Conservation (phyloP, 2,329 filamentous ascomycete species). For the Stagonosporopsis tanaceti region DNA sequence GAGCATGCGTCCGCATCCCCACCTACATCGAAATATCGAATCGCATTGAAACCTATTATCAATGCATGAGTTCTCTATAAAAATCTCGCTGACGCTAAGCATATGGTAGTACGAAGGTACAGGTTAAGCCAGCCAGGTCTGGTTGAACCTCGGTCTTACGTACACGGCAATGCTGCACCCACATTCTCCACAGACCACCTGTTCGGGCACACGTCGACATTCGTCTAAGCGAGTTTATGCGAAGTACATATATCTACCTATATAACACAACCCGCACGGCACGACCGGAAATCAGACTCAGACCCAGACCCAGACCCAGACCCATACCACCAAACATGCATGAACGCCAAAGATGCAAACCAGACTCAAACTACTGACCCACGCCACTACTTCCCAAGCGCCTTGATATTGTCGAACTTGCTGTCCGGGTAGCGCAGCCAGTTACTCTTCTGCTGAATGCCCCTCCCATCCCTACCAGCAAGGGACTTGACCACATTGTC, state of each 20-base stretch:
- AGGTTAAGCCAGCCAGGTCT: background rate
- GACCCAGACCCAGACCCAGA: background rate
- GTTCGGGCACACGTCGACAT: slow-evolving; percentile 19
- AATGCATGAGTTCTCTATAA: background rate
- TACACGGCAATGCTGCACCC: background rate
- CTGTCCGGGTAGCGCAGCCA: slow-evolving; percentile 58
- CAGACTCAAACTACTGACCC: background rate
- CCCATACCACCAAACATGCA: slow-evolving; percentile 16
- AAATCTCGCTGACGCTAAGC: background rate
- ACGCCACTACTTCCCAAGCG: slow-evolving; percentile 3
- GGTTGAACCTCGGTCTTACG: background rate
- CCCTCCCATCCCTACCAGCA: slow-evolving; percentile 49
- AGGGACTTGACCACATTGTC: slow-evolving; percentile 51
- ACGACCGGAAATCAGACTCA: slow-evolving; percentile 8
- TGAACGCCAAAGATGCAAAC: slow-evolving; percentile 24
- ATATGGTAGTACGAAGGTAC: background rate
- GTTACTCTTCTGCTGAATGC: slow-evolving; percentile 59
- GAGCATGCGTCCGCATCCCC: slow-evolving; percentile 6
- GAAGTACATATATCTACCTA: slow-evolving; percentile 12
- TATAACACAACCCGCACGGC: slow-evolving; percentile 28
- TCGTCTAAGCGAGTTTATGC: background rate
- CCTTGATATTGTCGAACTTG: slow-evolving; percentile 59
- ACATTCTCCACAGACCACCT: slow-evolving; percentile 12
- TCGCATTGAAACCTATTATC: background rate
- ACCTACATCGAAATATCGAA: background rate